phyloP scores from a whole-genome alignment of 2,329 filamentous ascomycete species.

The Macroventuria anomochaeta region DNA sequence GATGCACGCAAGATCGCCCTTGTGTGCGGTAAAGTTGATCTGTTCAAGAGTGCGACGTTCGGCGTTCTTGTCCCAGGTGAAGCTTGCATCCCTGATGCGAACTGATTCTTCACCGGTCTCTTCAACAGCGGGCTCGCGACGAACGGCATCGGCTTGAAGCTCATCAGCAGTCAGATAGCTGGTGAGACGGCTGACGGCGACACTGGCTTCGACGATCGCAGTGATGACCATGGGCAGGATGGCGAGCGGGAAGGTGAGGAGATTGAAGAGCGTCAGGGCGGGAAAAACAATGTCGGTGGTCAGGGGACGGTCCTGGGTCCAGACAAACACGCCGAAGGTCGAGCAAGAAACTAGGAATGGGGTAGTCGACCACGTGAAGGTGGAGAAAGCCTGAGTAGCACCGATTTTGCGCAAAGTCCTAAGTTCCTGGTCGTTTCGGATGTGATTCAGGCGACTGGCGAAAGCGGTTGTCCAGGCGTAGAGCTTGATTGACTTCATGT shows the following conservation, averaged over 20 bases:
- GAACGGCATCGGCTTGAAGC: conserved; percentile 83
- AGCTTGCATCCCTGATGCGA: conserved; percentile 80
- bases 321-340: conserved; percentile 92
- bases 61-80: conserved; percentile 92
- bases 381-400: conserved; percentile 89
- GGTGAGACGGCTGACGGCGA: conserved; percentile 85
- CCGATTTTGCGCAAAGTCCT: conserved; percentile 97
- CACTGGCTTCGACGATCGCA: conserved; percentile 92
- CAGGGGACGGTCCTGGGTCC: conserved; percentile 79
- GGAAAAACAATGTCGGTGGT: conserved; percentile 97
- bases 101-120: conserved; percentile 86
- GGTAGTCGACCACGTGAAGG: conserved; percentile 97
- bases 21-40: conserved; percentile 86
- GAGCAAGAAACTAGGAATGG: conserved; percentile 97
- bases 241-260: conserved; percentile 92
- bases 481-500: conserved; percentile 99
- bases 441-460: conserved; percentile 95
- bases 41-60: conserved; percentile 72
- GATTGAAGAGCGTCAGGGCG: conserved; percentile 89
- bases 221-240: conserved; percentile 98
- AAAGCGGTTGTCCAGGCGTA: conserved; percentile 98
- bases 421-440: conserved; percentile 93
- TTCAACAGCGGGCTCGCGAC: conserved; percentile 70
- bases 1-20: conserved; percentile 91
- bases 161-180: conserved; percentile 88